Base-by-base conservation (phyloP, 1,284 basidiomycete species). In the Malassezia japonica region DNA sequence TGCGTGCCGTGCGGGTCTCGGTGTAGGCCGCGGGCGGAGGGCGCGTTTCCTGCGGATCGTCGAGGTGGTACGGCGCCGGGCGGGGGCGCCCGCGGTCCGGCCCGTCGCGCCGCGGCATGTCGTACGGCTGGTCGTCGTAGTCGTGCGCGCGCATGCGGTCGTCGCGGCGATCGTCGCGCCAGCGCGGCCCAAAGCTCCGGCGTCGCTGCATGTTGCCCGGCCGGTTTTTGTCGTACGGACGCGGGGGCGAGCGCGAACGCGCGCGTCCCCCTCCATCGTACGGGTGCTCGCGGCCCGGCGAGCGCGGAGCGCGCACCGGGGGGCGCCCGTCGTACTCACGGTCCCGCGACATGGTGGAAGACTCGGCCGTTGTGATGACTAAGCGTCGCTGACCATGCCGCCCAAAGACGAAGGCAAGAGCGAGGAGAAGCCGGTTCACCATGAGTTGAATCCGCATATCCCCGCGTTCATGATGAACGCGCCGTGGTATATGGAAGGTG, bases 401-500 rank as follows among this genome's bases (percentile, higher is more conserved):
- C n/a, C n/a, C n/a, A 24, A 24, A 8, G 21, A 40, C 24, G 85
- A 94, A 74, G 94, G 91, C 49, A 84, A 82, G 69, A 82, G 87
- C 48, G 38, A 21, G n/a, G n/a, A 10, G 20, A 18, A 40, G 20
- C 15, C 6, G 3, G 29, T 40, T 12, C 44, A 31, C 13, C 28
- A n/a, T 95, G 42, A 52, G 16, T 24, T 98, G 77, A 99, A 98
- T 72, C 94, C 94, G 29, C 92, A 98, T 76, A 95, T 98, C 74
- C 92, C 92, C 73, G 42, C 59, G 43, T 76, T 75, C 60, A 77
- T 76, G 74, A 66, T 74, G 6, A 88, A 95, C 75, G 92, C 89
- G 15, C 94, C 94, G 59, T 99, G 94, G 94, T 99, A 96, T 75
- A 81, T 95, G 65, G 86, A 91, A 75, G 66, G 82, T 33, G 87